Evolutionary conservation across 441 rosid genomes (phyloP).

Genomic region (Adansonia rubrostipa): DNA sequence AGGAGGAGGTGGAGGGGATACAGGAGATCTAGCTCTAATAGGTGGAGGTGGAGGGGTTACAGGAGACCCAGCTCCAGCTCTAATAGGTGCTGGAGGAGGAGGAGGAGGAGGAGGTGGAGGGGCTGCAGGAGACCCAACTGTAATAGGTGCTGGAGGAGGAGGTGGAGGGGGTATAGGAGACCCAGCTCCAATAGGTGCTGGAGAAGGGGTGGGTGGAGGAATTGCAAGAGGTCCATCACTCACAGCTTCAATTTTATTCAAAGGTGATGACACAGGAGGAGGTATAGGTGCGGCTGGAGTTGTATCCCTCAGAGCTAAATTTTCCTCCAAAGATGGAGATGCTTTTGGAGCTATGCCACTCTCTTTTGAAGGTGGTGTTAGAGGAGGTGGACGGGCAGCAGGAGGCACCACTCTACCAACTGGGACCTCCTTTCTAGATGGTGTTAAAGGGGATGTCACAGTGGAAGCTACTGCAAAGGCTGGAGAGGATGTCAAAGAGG

Average conservation of each 20-base stretch:
- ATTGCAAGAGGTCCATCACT: constrained; percentile 29
- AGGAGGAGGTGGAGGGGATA: constrained; percentile 39
- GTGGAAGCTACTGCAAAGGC: constrained; percentile 23
- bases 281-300: constrained; percentile 48
- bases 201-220: constrained; percentile 30
- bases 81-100: constrained; percentile 26
- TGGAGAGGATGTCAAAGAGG: constrained; percentile 16
- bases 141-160: constrained; percentile 17
- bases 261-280: constrained; percentile 19
- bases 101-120: constrained; percentile 29
- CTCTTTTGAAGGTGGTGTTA: not conserved
- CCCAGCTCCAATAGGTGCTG: constrained; percentile 18
- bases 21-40: constrained; percentile 22
- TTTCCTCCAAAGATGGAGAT: constrained; percentile 29
- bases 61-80: constrained; percentile 28
- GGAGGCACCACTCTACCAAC: constrained; percentile 29
- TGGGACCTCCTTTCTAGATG: constrained; percentile 25
- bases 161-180: constrained; percentile 34
- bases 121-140: constrained; percentile 33
- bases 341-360: not conserved
- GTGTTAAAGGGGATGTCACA: constrained; percentile 29
- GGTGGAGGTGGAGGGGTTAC: constrained; percentile 22
- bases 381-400: constrained; percentile 38
- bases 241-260: constrained; percentile 11
- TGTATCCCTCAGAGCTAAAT: constrained; percentile 23